phyloP scores from a whole-genome alignment of 2,329 filamentous ascomycete genomes.

The Clonostachys sp. region DNA sequence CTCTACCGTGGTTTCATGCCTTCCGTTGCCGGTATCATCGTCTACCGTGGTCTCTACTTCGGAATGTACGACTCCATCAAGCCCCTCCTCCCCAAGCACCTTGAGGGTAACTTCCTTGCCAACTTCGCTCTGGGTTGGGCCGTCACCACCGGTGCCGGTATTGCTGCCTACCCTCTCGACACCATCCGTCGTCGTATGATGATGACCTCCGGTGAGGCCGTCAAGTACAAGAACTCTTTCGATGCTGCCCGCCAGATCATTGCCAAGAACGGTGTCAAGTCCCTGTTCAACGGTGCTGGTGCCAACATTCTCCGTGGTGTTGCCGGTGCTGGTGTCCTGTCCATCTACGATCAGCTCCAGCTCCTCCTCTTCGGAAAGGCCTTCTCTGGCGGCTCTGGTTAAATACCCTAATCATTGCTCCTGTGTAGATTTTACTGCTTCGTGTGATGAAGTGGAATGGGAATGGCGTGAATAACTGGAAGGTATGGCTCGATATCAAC shows the following conservation, averaged over 20 bases:
- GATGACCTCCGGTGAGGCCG: constrained; percentile 97
- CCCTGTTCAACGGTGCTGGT: constrained; percentile 99
- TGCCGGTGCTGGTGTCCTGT: constrained; percentile 99
- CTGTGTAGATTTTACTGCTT: constrained; percentile 32
- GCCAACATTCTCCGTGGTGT: constrained; percentile 99
- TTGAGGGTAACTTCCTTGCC: constrained; percentile 98
- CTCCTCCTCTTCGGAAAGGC: constrained; percentile 99
- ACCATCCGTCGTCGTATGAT: constrained; percentile 99
- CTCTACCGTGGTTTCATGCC: constrained; percentile 99
- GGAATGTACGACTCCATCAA: constrained; percentile 99
- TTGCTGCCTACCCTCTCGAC: constrained; percentile 99
- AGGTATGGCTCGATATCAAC: constrained; percentile 2
- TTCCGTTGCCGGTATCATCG: constrained; percentile 97
- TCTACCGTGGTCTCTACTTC: constrained; percentile 99
- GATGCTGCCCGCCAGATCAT: constrained; percentile 96
- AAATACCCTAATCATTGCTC: constrained; percentile 30
- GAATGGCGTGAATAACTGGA: neutral
- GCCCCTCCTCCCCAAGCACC: constrained; percentile 86
- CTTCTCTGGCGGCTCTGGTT: constrained; percentile 70
- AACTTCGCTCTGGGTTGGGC: constrained; percentile 98
- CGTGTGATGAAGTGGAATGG: constrained; percentile 17
- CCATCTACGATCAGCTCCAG: constrained; percentile 99
- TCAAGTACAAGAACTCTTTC: constrained; percentile 98
- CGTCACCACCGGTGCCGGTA: constrained; percentile 99
- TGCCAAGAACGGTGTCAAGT: constrained; percentile 95